Evolutionary conservation across 371 early-diverging fungal genomes (phyloP).

Genomic region (Syncephalastrum contaminatum): DNA sequence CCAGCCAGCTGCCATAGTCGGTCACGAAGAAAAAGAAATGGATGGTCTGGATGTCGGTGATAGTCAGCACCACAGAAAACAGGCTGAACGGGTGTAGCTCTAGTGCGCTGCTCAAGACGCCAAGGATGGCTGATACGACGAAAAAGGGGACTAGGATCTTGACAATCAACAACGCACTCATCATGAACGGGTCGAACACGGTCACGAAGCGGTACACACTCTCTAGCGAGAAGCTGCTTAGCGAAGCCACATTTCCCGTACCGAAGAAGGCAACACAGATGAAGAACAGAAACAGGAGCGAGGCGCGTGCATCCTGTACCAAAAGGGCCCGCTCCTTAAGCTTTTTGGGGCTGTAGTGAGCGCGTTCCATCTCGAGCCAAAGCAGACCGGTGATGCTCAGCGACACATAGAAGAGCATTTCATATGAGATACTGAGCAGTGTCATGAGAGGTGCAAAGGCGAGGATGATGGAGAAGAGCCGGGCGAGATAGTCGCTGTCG

Average conservation of each 20-base stretch:
- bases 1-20: constrained; percentile 94
- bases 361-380: constrained; percentile 84
- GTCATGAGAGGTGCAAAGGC: constrained; percentile 89
- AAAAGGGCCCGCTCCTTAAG: constrained; percentile 22
- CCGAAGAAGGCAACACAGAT: constrained; percentile 95
- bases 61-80: constrained; percentile 79
- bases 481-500: constrained; percentile 73
- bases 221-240: constrained; percentile 83
- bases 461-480: constrained; percentile 78
- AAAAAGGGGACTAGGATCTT: constrained; percentile 94
- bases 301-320: constrained; percentile 70
- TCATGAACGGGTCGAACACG: constrained; percentile 87
- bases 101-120: constrained; percentile 69
- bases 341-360: constrained; percentile 27
- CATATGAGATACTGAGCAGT: constrained; percentile 86
- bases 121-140: constrained; percentile 78
- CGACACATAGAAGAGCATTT: constrained; percentile 84
- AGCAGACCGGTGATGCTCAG: constrained; percentile 71
- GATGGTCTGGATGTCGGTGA: constrained; percentile 91
- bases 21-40: constrained; percentile 94
- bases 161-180: constrained; percentile 82
- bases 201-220: constrained; percentile 93
- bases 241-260: constrained; percentile 91
- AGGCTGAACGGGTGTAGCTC: constrained; percentile 82
- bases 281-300: constrained; percentile 81